A percentile compares a stretch with the other conserved stretches of the same genome.
phyloP scores from a whole-genome alignment of 1,139 yeast genomes.

The Petasospora rhodanensis region DNA sequence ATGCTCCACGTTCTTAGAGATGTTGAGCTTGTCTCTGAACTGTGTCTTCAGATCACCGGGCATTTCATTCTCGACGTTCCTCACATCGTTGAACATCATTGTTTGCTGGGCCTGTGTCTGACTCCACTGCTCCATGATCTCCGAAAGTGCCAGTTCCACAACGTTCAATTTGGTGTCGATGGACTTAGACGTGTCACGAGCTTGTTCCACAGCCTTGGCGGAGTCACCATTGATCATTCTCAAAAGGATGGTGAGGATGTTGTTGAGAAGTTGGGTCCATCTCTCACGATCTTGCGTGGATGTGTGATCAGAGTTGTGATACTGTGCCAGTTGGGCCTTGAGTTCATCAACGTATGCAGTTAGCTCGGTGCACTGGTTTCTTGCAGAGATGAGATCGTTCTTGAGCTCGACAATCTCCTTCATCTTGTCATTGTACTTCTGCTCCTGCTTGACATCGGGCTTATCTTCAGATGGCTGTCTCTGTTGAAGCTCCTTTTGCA shows the following conservation, averaged over 20 bases:
- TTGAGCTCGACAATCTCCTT: constrained; percentile 24
- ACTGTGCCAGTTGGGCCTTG: constrained; percentile 18
- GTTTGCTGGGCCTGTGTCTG: background rate
- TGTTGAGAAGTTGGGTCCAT: constrained; percentile 28
- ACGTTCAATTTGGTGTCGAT: constrained; percentile 31
- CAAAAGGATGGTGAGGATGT: constrained; percentile 25
- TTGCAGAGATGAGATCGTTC: constrained; percentile 24
- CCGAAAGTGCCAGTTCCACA: constrained; percentile 24
- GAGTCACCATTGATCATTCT: constrained; percentile 26
- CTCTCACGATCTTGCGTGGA: constrained; percentile 28
- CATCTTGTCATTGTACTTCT: constrained; percentile 18
- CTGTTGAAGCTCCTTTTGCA: constrained; percentile 17
- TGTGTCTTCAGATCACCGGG: background rate
- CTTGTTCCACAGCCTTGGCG: constrained; percentile 25
- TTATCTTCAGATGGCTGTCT: constrained; percentile 12
- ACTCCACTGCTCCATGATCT: constrained; percentile 15
- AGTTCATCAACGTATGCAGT: constrained; percentile 17
- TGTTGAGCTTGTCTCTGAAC: constrained; percentile 8
- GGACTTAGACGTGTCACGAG: constrained; percentile 28
- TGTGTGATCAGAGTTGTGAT: constrained; percentile 28
- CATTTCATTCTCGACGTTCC: constrained; percentile 2
- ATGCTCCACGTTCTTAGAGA: constrained; percentile 14
- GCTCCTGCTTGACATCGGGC: constrained; percentile 10
- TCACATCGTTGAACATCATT: background rate
- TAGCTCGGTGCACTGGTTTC: constrained; percentile 26